Base-by-base conservation (phyloP, 306 rosid species). In the Vicia sativa region DNA sequence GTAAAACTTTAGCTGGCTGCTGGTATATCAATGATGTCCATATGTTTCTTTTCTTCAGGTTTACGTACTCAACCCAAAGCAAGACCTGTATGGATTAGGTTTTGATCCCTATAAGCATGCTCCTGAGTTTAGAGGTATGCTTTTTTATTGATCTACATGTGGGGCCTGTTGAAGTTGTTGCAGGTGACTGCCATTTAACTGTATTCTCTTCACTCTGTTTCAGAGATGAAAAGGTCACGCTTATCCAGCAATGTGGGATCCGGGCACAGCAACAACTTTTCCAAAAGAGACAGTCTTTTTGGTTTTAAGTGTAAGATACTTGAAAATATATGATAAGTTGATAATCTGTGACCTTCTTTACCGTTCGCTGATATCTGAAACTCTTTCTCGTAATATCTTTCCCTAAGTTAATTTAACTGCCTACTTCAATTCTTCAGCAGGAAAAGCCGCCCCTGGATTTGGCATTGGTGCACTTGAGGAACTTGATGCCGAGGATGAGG, bases 401-500 rank as follows among this genome's bases (percentile, higher is more conserved):
- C 43, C 67, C 68, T 11, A 34, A 37, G 55, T 54, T 78, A 65
- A 70, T 67, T 39, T 61, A 67, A 70, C 76, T 59, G 48, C 39
- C 46, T 18, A 64, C 65, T 68, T 79, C 56, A 77, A 71, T 81
- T 72, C 75, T 78, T 78, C 90, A 90, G 97, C 97, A 64, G 96
- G 96, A 82, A 86, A 87, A 80, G 82, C 79, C 83, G 92, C 95
- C 66, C 89, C 99, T 64, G 99, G 99, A 75, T 93, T 93, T 80
- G 99, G 99, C 76, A 90, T 93, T 79, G 99, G 99, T 70, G 99
- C 99, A 41, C 97, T 93, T 55, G 99, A 93, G 81, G 96, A 93
- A 68, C 88, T 83, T 68, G 97, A 88, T 76, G 86, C 79, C 23
- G 99, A 90, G 83, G 99, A 90, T 79, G 97, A 88, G 87, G 99